phyloP scores from a whole-genome alignment of 75 land plant genomes.

The Selaginella tamariscina region DNA sequence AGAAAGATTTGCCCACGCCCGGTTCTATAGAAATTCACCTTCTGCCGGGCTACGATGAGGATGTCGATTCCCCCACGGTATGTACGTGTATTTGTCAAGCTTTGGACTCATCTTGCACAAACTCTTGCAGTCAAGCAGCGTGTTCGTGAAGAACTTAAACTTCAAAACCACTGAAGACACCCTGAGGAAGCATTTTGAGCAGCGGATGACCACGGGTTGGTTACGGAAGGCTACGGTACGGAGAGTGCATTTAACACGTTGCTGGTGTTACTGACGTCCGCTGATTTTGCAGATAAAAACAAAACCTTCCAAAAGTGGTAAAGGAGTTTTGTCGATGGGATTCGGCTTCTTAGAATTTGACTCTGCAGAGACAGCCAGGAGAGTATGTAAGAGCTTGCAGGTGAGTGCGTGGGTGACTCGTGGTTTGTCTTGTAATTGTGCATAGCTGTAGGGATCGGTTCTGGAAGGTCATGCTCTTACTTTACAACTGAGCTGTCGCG shows the following conservation, averaged over 20 bases:
- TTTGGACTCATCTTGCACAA: background rate
- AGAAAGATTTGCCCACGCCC: background rate
- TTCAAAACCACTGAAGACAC: slow-evolving; percentile 64
- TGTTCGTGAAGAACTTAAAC: slow-evolving; percentile 86
- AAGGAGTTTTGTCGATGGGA: slow-evolving; percentile 63
- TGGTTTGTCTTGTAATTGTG: background rate
- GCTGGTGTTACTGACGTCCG: too few species aligned
- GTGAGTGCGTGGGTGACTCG: slow-evolving; percentile 18
- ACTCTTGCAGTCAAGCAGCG: slow-evolving; percentile 47
- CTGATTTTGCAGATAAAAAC: slow-evolving; percentile 20
- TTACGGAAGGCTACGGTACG: slow-evolving; percentile 61
- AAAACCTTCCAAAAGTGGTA: slow-evolving; percentile 41
- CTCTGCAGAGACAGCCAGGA: slow-evolving; percentile 63
- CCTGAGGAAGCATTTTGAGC: slow-evolving; percentile 58
- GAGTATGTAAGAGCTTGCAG: slow-evolving; percentile 71
- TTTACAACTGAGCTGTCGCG: slow-evolving; percentile 66
- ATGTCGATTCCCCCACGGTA: background rate
- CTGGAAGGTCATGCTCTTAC: slow-evolving; percentile 95
- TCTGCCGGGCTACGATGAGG: background rate
- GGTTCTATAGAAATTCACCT: background rate
- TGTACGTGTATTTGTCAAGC: too few species aligned
- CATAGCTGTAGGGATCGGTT: slow-evolving; percentile 69
- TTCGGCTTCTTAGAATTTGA: slow-evolving; percentile 94
- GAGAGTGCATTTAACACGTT: background rate
- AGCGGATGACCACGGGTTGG: slow-evolving; percentile 40